phyloP scores from a whole-genome alignment of 2,329 filamentous ascomycete species.

The Elsinoe arachidis region DNA sequence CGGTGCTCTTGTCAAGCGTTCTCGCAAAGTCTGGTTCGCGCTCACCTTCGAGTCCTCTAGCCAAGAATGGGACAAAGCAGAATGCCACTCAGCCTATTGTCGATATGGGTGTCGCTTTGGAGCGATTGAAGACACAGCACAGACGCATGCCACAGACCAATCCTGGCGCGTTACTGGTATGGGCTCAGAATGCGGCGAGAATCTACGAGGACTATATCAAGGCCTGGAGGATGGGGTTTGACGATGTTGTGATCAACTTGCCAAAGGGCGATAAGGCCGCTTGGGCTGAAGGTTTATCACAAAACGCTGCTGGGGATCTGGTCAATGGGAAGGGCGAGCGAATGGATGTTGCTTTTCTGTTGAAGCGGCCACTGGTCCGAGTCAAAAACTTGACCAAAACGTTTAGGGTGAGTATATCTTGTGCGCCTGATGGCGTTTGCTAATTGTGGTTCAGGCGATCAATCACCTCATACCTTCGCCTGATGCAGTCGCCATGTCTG shows the following conservation, averaged over 20 bases:
- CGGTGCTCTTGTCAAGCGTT: slow-evolving; percentile 78
- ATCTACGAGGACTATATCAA: slow-evolving; percentile 80
- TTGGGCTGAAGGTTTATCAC: slow-evolving; percentile 47
- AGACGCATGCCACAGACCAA: slow-evolving; percentile 69
- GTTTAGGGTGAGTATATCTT: slow-evolving; percentile 50
- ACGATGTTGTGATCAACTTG: slow-evolving; percentile 88
- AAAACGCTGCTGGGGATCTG: slow-evolving; percentile 53
- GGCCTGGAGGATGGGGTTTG: slow-evolving; percentile 87
- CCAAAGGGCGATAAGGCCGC: slow-evolving; percentile 57
- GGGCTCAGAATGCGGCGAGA: slow-evolving; percentile 69
- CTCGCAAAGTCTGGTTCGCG: slow-evolving; percentile 54
- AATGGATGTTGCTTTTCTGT: slow-evolving; percentile 85
- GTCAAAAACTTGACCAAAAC: slow-evolving; percentile 82
- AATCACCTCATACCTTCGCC: slow-evolving; percentile 47
- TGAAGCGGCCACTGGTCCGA: slow-evolving; percentile 80
- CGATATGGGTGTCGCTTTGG: slow-evolving; percentile 83
- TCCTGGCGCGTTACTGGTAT: slow-evolving; percentile 62
- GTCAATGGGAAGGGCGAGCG: slow-evolving; percentile 71
- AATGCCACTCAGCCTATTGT: slow-evolving; percentile 78
- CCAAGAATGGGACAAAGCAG: slow-evolving; percentile 30
- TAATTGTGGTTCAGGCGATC: slow-evolving; percentile 42
- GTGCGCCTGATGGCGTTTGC: slow-evolving; percentile 17
- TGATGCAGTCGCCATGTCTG: slow-evolving; percentile 51
- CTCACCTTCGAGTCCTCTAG: slow-evolving; percentile 59
- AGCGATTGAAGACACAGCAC: slow-evolving; percentile 73